phyloP scores from a whole-genome alignment of 2,329 filamentous ascomycete genomes.

The Penicillium sp. region DNA sequence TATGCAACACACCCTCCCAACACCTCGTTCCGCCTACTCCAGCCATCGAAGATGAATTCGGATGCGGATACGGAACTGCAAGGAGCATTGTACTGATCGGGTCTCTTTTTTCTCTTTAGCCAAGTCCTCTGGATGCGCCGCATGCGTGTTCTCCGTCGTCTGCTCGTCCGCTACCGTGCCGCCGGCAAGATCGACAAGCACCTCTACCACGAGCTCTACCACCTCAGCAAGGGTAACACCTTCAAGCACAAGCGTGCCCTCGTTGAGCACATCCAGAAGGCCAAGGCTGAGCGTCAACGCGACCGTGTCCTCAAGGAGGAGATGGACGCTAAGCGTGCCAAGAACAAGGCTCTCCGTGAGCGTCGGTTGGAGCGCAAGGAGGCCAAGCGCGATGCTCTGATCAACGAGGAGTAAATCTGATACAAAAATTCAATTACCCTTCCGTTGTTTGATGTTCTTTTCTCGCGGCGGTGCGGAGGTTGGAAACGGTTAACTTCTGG shows the following conservation, averaged over 20 bases:
- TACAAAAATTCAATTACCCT: conserved; percentile 23
- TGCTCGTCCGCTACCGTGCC: conserved; percentile 99
- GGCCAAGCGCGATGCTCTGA: conserved; percentile 86
- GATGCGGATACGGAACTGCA: neutral
- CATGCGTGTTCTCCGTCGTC: conserved; percentile 97
- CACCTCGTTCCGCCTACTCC: neutral
- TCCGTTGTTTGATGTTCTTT: conserved; percentile 35
- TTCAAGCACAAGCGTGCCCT: conserved; percentile 99
- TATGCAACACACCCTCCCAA: conserved; percentile 53
- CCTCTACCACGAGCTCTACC: conserved; percentile 99
- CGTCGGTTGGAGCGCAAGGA: conserved; percentile 89
- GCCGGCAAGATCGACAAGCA: conserved; percentile 99
- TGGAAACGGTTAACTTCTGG: conserved; percentile 33
- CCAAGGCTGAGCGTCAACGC: conserved; percentile 98
- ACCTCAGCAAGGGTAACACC: conserved; percentile 99
- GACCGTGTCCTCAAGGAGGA: conserved; percentile 97
- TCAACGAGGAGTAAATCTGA: conserved; percentile 62
- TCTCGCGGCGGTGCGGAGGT: conserved; percentile 39
- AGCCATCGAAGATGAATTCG: neutral
- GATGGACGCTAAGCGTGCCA: conserved; percentile 99
- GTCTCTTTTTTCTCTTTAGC: conserved; percentile 53
- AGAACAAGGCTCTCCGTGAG: conserved; percentile 99
- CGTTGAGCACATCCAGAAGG: conserved; percentile 99
- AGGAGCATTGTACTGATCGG: conserved; percentile 17
- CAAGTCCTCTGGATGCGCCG: conserved; percentile 99